Percentiles rank a stretch among this genome's conserved stretches.
Evolutionary conservation across 257 asterid species (phyloP).

Genomic region (Nemophila menziesii): DNA sequence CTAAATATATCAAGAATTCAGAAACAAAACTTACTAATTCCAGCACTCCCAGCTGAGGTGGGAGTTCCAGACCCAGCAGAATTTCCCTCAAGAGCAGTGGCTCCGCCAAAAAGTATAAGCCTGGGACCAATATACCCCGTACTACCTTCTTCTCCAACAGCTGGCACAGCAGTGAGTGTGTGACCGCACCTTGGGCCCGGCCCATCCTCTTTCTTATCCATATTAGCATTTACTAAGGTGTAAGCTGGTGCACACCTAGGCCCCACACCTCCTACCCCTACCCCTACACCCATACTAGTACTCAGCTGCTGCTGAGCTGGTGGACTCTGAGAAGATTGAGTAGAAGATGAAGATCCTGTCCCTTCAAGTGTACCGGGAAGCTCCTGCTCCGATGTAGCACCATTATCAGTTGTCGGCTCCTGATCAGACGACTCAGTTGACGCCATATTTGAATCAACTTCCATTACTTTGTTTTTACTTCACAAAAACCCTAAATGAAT

Average conservation of each 20-base stretch:
- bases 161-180: conserved; percentile 93
- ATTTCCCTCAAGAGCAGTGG: conserved; percentile 96
- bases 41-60: conserved; percentile 94
- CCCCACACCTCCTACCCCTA: conserved; percentile 48
- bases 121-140: conserved; percentile 83
- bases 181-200: conserved; percentile 98
- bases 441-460: conserved; percentile 69
- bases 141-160: conserved; percentile 92
- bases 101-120: conserved; percentile 86
- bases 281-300: conserved; percentile 39
- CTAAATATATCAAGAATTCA: conserved; percentile 3
- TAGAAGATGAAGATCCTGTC: conserved; percentile 29
- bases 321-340: conserved; percentile 22
- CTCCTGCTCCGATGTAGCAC: conserved; percentile 33
- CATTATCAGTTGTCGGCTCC: conserved; percentile 33
- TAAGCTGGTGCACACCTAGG: conserved; percentile 93
- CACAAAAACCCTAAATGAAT: conserved; percentile 40
- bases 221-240: conserved; percentile 57
- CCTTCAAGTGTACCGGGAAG: conserved; percentile 24
- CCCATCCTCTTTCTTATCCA: conserved; percentile 92
- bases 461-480: conserved; percentile 30
- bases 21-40: conserved; percentile 56
- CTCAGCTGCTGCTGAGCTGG: conserved; percentile 22
- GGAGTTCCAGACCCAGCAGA: conserved; percentile 91
- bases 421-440: conserved; percentile 54